Evolutionary conservation across 805 yeast species (phyloP).

Genomic region (Wickerhamomyces hampshirensis): DNA sequence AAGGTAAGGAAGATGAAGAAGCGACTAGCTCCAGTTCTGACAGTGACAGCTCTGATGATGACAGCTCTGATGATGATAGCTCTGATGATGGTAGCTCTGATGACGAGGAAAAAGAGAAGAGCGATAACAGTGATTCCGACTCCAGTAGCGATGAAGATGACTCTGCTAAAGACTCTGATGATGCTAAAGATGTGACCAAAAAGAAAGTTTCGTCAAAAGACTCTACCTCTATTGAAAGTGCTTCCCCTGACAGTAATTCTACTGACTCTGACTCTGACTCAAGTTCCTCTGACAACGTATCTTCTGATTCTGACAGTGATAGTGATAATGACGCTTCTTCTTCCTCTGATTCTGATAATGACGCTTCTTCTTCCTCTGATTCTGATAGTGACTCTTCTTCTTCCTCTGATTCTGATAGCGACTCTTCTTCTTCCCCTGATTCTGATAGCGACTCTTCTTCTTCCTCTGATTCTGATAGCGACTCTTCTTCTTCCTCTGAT

Average conservation of each 20-base stretch:
- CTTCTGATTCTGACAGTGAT: constrained; percentile 19
- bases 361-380: constrained; percentile 20
- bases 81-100: constrained; percentile 5
- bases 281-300: constrained; percentile 19
- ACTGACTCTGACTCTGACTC: constrained; percentile 11
- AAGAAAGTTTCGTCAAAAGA: background rate
- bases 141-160: constrained; percentile 8
- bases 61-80: constrained; percentile 6
- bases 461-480: constrained; percentile 21
- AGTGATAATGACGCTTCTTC: constrained; percentile 17
- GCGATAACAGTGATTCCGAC: constrained; percentile 4
- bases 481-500: constrained; percentile 12
- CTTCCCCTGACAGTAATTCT: constrained; percentile 1
- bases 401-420: constrained; percentile 25
- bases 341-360: constrained; percentile 20
- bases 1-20: constrained; percentile 1
- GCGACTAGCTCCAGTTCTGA: constrained; percentile 10
- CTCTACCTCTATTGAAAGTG: no score
- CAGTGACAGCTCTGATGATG: constrained; percentile 6
- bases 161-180: constrained; percentile 2
- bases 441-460: constrained; percentile 19
- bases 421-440: constrained; percentile 15
- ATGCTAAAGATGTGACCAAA: constrained; percentile 1
- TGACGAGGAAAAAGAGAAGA: constrained; percentile 1
- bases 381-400: constrained; percentile 10